Evolutionary conservation across 2,329 filamentous ascomycete species (phyloP).

Genomic region (Beauveria sp.): DNA sequence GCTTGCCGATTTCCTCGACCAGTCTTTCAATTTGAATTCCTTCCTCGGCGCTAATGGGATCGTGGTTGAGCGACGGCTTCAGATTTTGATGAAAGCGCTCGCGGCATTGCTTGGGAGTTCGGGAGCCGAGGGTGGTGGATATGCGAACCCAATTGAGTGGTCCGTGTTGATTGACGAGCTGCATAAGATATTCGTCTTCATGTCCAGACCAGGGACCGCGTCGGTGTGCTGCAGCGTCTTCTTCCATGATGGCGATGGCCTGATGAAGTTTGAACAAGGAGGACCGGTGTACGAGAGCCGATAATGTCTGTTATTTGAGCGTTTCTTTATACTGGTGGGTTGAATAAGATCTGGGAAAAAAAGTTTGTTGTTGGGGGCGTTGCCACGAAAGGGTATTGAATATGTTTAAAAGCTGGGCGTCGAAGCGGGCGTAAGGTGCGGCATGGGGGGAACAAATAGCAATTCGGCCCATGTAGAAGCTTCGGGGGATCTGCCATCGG

Average conservation of each 20-base stretch:
- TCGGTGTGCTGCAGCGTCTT: constrained; percentile 16
- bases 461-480: constrained; percentile 15
- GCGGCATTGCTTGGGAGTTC: constrained; percentile 89
- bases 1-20: constrained; percentile 71
- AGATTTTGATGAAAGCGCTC: constrained; percentile 93
- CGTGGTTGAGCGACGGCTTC: constrained; percentile 66
- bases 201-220: constrained; percentile 75
- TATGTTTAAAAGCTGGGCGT: neutral
- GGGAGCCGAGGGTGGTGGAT: constrained; percentile 63
- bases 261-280: constrained; percentile 9
- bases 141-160: constrained; percentile 88
- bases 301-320: neutral
- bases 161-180: constrained; percentile 63
- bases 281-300: neutral
- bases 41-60: constrained; percentile 65
- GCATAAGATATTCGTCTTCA: constrained; percentile 65
- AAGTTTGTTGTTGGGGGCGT: neutral
- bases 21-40: constrained; percentile 67
- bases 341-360: neutral
- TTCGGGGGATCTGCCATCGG: constrained; percentile 12
- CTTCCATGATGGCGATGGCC: constrained; percentile 13
- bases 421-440: constrained; percentile 2
- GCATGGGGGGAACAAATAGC: constrained; percentile 11
- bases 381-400: neutral
- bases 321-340: neutral